Evolutionary conservation across 305 asterid genomes (phyloP), one percentile per base, ranked within the genome.

Genomic region (Solanum chacoense): DNA sequence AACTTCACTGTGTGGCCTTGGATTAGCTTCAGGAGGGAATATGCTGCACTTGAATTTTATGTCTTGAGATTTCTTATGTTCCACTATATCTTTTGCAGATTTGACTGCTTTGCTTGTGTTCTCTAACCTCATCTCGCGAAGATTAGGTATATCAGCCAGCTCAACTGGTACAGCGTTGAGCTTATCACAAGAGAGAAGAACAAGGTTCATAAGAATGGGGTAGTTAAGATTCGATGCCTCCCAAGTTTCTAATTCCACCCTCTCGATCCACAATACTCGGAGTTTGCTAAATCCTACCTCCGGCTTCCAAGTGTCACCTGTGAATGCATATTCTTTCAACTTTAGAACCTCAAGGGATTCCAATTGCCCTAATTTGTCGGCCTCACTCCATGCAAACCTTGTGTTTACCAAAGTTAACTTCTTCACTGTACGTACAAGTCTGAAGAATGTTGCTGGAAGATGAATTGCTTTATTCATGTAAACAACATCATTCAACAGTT

Each of bases 321-420:
- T 75, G 45, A 92, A 95, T 4, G 94, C 95, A 88, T 92, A 90
- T 31, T 93, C 93, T 78, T 92, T 93, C 89, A 94, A 10, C 89
- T 91, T 93, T 10, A 94, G 93, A 24, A 91, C 85, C 89, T 93
- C 95, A 0, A 94, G 42, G 42, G 42, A 37, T 37, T 37, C 42
- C 42, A 37, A 37, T 37, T 37, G 42, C 12, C 12, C 42, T 9
- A 37, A 37, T 3, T 37, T 37, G 11, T 37, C 42, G 3, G 42
- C 42, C 42, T 37, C 42, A 3, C 0, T 37, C 42, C 42, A 37
- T 37, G 42, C 0, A 37, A 37, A 37, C 42, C 42, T 37, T 37
- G 42, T 37, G 42, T 37, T 37, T 3, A 1, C 3, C 42, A 37
- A 37, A 37, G 42, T 37, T 37, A 37, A 37, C 42, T 37, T 37